phyloP scores from a whole-genome alignment of 2,329 filamentous ascomycete genomes.

The Colletotrichum caudatum region DNA sequence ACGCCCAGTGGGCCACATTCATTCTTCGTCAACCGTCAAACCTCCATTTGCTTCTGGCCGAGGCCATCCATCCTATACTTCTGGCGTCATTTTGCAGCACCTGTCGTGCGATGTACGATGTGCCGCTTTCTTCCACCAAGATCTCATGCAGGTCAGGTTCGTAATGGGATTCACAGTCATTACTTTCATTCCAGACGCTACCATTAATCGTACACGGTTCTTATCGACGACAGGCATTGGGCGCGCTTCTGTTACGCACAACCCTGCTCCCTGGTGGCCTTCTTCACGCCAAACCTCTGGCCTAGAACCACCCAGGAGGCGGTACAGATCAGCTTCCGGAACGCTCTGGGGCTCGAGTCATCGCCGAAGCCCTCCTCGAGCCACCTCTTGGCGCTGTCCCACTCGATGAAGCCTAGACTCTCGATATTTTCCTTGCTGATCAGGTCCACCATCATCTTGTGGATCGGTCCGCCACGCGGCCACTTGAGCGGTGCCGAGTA shows the following conservation, averaged over 20 bases:
- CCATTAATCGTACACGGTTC: background rate
- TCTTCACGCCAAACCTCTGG: constrained; percentile 38
- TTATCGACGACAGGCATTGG: background rate
- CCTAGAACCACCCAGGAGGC: constrained; percentile 34
- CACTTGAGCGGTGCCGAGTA: constrained; percentile 61
- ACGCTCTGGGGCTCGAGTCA: constrained; percentile 46
- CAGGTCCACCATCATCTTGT: constrained; percentile 49
- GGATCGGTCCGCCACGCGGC: constrained; percentile 56
- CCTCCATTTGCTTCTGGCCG: background rate
- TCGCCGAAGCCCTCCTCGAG: constrained; percentile 56
- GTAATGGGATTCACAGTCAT: background rate
- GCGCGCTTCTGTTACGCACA: background rate
- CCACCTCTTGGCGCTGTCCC: constrained; percentile 49
- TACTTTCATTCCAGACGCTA: background rate
- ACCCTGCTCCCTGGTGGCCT: constrained; percentile 16
- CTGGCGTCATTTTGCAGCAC: background rate
- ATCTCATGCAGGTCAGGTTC: background rate
- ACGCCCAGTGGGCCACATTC: background rate
- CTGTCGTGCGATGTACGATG: background rate
- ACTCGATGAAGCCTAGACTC: constrained; percentile 56
- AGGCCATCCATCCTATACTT: background rate
- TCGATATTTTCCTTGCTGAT: constrained; percentile 53
- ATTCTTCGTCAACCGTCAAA: background rate
- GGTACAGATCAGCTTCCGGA: constrained; percentile 30
- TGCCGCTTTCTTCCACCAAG: background rate